Evolutionary conservation across 345 rosid genomes (phyloP).

Genomic region (Citrus medica): DNA sequence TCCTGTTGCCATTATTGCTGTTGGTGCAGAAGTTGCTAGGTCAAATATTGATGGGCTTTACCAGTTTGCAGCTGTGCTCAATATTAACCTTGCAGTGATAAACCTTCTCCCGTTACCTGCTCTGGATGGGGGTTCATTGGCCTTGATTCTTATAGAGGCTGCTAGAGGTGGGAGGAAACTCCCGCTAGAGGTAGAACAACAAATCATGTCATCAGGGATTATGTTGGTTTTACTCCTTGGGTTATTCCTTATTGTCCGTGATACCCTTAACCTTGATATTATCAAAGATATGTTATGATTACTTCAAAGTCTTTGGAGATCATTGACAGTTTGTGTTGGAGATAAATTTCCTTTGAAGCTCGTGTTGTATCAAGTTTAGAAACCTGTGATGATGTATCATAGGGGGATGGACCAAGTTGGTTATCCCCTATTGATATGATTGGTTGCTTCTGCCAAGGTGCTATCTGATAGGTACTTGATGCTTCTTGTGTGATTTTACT

Average conservation of each 20-base stretch:
- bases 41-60: conserved; percentile 82
- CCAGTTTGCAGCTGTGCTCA: conserved; percentile 86
- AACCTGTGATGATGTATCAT: conserved; percentile 5
- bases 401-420: not conserved
- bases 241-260: conserved; percentile 79
- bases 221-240: conserved; percentile 77
- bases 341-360: not conserved
- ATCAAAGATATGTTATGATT: conserved; percentile 69
- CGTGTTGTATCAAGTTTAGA: not conserved
- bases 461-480: conserved; percentile 20
- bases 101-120: conserved; percentile 94
- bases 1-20: conserved; percentile 93
- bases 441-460: conserved; percentile 9
- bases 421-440: not conserved
- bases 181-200: conserved; percentile 83
- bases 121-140: conserved; percentile 87
- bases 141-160: conserved; percentile 81
- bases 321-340: not conserved
- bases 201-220: conserved; percentile 87
- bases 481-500: conserved; percentile 2
- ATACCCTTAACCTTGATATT: conserved; percentile 86
- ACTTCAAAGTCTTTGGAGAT: conserved; percentile 3
- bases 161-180: conserved; percentile 91
- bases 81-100: conserved; percentile 84
- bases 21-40: conserved; percentile 98